phyloP scores from a whole-genome alignment of 176 grass and related monocot genomes.

The Bothriochloa decipiens region DNA sequence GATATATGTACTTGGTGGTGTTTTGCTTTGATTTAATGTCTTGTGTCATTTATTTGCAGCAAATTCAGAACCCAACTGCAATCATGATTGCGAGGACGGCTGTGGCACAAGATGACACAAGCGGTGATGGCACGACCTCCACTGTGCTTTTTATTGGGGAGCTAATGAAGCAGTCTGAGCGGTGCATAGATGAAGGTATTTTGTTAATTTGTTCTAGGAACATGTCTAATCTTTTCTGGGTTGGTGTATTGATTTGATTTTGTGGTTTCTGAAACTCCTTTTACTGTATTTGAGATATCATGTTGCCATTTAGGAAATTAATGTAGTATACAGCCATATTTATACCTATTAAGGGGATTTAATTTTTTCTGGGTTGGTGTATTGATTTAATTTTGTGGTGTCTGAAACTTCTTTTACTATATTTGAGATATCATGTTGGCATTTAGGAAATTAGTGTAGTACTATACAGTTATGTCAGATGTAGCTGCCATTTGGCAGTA shows the following conservation, averaged over 20 bases:
- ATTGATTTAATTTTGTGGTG: too few species aligned
- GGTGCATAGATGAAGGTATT: constrained; percentile 88
- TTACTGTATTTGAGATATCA: too few species aligned
- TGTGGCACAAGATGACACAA: constrained; percentile 79
- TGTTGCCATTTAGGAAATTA: too few species aligned
- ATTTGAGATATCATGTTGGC: too few species aligned
- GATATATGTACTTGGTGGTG: neutral
- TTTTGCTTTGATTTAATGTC: neutral
- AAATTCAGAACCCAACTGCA: constrained; percentile 97
- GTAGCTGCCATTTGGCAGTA: neutral
- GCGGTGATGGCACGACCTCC: constrained; percentile 92
- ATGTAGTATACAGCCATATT: neutral
- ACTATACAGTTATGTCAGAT: neutral
- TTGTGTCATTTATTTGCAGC: constrained; percentile 39
- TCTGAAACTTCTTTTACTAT: too few species aligned
- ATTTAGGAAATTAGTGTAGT: too few species aligned
- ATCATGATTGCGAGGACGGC: constrained; percentile 80
- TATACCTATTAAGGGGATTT: neutral
- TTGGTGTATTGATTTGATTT: neutral
- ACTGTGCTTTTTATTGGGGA: constrained; percentile 96
- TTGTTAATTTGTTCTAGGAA: neutral
- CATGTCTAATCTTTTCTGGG: neutral
- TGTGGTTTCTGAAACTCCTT: too few species aligned
- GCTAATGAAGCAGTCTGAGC: constrained; percentile 91
- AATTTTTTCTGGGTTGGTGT: neutral